These are phyloP conservation scores for Fusarium marasasianum DNA, from an alignment of 2,329 filamentous ascomycete genomes.

Conservation along the genomic window DNA sequence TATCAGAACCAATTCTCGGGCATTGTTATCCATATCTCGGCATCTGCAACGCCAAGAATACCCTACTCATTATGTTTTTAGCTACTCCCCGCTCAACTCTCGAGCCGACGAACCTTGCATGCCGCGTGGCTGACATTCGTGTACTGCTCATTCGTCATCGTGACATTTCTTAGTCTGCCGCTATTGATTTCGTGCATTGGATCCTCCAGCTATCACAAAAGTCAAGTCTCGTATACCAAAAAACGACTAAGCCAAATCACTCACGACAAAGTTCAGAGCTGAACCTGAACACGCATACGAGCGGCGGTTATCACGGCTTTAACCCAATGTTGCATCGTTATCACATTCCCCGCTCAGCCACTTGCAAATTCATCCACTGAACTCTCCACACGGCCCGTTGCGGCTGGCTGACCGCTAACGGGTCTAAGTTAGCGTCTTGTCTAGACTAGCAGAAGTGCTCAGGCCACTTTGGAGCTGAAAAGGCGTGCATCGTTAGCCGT, in stretches of 20 bases:
- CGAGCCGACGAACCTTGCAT: neutral
- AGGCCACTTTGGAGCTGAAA: neutral
- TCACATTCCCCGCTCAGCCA: constrained; percentile 3
- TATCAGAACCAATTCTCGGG: neutral
- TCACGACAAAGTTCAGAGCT: neutral
- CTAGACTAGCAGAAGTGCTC: neutral
- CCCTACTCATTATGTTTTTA: neutral
- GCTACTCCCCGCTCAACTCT: neutral
- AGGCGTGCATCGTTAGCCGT: neutral
- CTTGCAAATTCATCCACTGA: neutral
- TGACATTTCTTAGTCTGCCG: neutral
- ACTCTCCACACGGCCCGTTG: neutral
- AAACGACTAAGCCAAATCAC: neutral
- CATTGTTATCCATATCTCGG: neutral
- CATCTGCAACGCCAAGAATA: neutral
- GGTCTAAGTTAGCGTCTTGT: neutral
- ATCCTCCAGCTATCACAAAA: neutral
- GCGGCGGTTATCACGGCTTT: neutral
- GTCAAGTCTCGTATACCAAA: neutral
- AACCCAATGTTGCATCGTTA: neutral
- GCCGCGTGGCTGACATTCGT: neutral
- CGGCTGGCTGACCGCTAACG: neutral
- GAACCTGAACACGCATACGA: neutral
- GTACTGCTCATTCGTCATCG: neutral
- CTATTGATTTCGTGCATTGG: neutral